A percentile compares a stretch with the other conserved stretches of the same genome.
Evolutionary conservation across 345 rosid genomes (phyloP).

Genomic region (Hypericum perforatum): DNA sequence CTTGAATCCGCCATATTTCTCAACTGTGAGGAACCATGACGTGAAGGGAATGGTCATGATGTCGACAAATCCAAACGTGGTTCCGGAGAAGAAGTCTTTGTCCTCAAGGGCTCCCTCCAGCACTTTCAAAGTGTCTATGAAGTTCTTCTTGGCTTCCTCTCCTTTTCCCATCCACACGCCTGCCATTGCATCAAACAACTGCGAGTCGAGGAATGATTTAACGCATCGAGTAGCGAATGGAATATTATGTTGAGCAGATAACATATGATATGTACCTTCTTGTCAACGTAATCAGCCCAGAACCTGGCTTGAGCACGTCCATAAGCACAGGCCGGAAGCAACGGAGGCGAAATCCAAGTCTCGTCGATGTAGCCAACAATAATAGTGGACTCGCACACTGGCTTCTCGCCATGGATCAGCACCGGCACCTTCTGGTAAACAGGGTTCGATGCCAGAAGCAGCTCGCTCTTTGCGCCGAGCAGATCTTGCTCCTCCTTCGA

Average conservation of each 20-base stretch:
- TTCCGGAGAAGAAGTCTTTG: constrained; percentile 44
- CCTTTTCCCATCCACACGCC: constrained; percentile 36
- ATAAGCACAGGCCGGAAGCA: constrained; percentile 49
- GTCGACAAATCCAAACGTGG: constrained; percentile 43
- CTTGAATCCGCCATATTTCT: constrained; percentile 41
- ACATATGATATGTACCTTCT: constrained; percentile 37
- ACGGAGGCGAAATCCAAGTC: constrained; percentile 38
- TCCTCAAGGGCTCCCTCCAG: constrained; percentile 48
- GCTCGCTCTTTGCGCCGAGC: constrained; percentile 45
- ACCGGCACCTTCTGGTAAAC: constrained; percentile 64
- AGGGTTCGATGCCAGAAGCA: constrained; percentile 56
- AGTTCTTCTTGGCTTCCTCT: constrained; percentile 31
- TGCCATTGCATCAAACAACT: constrained; percentile 33
- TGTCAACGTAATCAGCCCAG: constrained; percentile 66
- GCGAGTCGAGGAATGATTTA: no score
- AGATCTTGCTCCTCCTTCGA: constrained; percentile 32
- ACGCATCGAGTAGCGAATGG: not conserved
- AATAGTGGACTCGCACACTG: constrained; percentile 48
- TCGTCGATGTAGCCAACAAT: constrained; percentile 53
- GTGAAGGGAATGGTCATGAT: constrained; percentile 30
- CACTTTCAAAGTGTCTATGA: constrained; percentile 40
- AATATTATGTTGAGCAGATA: constrained; percentile 5
- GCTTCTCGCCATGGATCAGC: constrained; percentile 48
- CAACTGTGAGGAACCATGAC: constrained; percentile 38
- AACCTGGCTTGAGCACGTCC: constrained; percentile 48